Evolutionary conservation across 768 basidiomycete species (phyloP).

Genomic region (Tricholoma flavovirens): DNA sequence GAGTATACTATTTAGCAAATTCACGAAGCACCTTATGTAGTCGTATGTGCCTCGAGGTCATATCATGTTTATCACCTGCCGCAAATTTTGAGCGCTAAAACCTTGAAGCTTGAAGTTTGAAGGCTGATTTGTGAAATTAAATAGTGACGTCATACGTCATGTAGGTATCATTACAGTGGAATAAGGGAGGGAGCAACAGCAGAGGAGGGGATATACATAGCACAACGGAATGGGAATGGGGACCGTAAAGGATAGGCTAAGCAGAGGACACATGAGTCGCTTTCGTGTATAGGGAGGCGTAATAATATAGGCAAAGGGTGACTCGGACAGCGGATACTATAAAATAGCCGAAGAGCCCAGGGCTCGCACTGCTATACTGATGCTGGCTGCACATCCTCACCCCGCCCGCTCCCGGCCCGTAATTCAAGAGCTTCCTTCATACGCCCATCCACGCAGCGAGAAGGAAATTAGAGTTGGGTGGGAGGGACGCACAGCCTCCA

Average conservation of each 20-base stretch:
- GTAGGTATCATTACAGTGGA: background rate
- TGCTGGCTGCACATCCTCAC: background rate
- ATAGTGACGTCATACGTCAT: constrained; percentile 2
- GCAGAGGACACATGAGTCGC: background rate
- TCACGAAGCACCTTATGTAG: too few relatives aligned
- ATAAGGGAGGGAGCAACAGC: background rate
- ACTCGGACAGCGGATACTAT: background rate
- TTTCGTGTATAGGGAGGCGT: background rate
- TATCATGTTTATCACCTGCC: too few relatives aligned
- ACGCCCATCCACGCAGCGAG: background rate
- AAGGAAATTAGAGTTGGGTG: background rate
- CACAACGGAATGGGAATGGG: background rate
- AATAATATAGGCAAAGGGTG: background rate
- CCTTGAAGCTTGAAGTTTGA: too few relatives aligned
- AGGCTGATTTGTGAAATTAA: background rate
- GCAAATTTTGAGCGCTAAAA: too few relatives aligned
- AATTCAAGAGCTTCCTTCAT: background rate
- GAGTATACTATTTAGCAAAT: too few relatives aligned
- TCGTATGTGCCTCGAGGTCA: too few relatives aligned
- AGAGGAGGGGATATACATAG: background rate
- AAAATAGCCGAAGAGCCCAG: background rate
- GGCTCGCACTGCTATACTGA: background rate
- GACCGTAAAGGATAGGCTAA: background rate
- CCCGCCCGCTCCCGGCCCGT: background rate
- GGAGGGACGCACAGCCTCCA: background rate